Percentiles rank a stretch among this genome's conserved stretches.
Conservation (phyloP, 2,329 filamentous ascomycete genomes). For the Microascus cirrosus region DNA sequence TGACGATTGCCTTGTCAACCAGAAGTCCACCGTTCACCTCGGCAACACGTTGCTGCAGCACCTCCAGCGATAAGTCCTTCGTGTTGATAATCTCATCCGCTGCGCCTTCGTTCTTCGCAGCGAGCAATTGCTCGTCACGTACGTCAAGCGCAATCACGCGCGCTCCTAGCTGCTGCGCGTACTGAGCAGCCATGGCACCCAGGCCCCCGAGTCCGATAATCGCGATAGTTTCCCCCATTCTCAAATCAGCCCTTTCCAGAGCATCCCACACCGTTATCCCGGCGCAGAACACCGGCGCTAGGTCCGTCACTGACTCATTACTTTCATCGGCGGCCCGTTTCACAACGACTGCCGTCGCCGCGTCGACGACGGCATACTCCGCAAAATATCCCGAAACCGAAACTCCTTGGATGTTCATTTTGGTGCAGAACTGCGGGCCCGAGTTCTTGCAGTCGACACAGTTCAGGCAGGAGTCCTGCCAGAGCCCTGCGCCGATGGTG, state of each 20-base stretch:
- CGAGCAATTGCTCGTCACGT: constrained; percentile 2
- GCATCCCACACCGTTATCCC: constrained; percentile 15
- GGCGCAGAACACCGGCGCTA: constrained; percentile 8
- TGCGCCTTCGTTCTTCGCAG: not conserved
- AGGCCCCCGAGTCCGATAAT: constrained; percentile 44
- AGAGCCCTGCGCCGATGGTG: constrained; percentile 32
- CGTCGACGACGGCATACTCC: constrained; percentile 1
- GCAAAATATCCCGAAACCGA: not conserved
- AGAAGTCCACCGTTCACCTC: constrained; percentile 33
- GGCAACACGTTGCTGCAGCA: constrained; percentile 71
- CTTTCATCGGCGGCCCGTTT: not conserved
- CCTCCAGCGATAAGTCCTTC: constrained; percentile 43
- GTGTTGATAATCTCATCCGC: not conserved
- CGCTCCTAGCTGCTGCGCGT: constrained; percentile 52
- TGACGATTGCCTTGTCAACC: not conserved
- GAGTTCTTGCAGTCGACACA: constrained; percentile 62
- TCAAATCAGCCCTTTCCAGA: constrained; percentile 9
- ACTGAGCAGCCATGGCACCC: constrained; percentile 42
- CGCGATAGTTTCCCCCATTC: constrained; percentile 23
- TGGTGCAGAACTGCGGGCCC: constrained; percentile 50
- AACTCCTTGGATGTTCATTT: constrained; percentile 19
- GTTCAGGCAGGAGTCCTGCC: constrained; percentile 65
- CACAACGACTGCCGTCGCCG: not conserved
- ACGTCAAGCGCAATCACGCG: constrained; percentile 13
- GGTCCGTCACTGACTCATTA: not conserved